Evolutionary conservation across 495 filamentous ascomycete genomes (phyloP).

Genomic region (Aspergillus cristatus): DNA sequence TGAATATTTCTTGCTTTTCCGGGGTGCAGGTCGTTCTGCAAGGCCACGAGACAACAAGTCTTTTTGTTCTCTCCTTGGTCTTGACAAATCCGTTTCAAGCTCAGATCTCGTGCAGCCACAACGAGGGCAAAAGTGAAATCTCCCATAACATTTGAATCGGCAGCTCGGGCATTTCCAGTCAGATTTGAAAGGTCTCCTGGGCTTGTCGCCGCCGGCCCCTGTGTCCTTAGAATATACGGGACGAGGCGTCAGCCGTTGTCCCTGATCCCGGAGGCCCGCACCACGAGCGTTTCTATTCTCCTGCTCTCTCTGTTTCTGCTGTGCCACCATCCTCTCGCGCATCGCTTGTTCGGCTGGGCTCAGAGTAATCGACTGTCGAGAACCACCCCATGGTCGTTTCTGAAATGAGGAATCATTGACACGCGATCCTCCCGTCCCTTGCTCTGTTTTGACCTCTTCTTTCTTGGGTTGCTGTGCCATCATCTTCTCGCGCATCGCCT

Average conservation of each 20-base stretch:
- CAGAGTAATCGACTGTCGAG: constrained; percentile 15
- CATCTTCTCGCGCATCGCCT: background rate
- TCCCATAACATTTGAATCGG: constrained; percentile 13
- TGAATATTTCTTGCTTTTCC: no score
- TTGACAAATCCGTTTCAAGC: no score
- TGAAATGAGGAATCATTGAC: constrained; percentile 7
- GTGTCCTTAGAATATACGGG: no score
- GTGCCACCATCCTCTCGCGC: constrained; percentile 22
- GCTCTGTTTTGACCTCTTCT: background rate
- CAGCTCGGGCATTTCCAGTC: constrained; percentile 30
- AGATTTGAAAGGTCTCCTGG: no score
- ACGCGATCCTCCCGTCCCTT: background rate
- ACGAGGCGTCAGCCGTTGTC: no score
- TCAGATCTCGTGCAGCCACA: no score
- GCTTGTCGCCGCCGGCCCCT: no score
- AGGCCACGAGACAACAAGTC: no score
- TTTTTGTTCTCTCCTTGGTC: no score
- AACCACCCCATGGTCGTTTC: constrained; percentile 10
- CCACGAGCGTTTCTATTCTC: background rate
- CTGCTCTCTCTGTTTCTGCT: background rate
- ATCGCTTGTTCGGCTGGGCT: constrained; percentile 28
- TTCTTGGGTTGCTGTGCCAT: background rate
- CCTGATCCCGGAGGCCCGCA: background rate
- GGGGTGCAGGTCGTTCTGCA: no score
- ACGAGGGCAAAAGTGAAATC: constrained; percentile 16